Percentiles rank a stretch among this genome's conserved stretches.
Evolutionary conservation across 1,139 yeast genomes (phyloP).

Genomic region (Scheffersomyces titani): DNA sequence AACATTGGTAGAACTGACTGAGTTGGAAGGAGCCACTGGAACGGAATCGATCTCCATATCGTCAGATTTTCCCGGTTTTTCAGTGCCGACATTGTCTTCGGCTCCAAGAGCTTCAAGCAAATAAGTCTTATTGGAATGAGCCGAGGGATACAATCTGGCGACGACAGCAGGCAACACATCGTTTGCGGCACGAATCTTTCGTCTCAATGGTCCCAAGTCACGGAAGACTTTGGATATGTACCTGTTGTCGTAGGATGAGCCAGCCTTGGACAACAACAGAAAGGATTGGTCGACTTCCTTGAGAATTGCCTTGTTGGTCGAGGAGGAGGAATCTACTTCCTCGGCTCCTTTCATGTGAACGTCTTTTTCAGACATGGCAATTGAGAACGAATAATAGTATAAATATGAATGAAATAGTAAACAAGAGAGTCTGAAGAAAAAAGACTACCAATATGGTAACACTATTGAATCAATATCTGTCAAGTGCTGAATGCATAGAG

Average conservation of each 20-base stretch:
- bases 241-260: constrained; percentile 79
- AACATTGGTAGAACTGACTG: constrained; percentile 19
- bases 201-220: constrained; percentile 76
- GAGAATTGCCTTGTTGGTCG: constrained; percentile 22
- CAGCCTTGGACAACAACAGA: constrained; percentile 66
- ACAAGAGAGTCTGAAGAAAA: constrained; percentile 1
- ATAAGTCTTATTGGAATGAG: constrained; percentile 43
- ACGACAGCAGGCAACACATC: constrained; percentile 58
- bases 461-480: background rate
- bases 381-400: constrained; percentile 3
- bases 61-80: constrained; percentile 9
- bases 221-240: constrained; percentile 84
- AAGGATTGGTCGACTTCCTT: constrained; percentile 55
- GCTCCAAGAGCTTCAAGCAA: constrained; percentile 40
- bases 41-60: constrained; percentile 6
- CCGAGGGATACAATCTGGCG: constrained; percentile 51
- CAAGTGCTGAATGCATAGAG: background rate
- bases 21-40: constrained; percentile 12
- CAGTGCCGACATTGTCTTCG: constrained; percentile 17
- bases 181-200: constrained; percentile 49
- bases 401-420: constrained; percentile 3
- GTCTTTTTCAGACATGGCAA: constrained; percentile 16
- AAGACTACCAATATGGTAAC: background rate
- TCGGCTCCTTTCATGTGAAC: constrained; percentile 33
- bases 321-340: constrained; percentile 8